Evolutionary conservation across 192 early-diverging fungal species (phyloP).

Genomic region (Backusella mclennaniae): DNA sequence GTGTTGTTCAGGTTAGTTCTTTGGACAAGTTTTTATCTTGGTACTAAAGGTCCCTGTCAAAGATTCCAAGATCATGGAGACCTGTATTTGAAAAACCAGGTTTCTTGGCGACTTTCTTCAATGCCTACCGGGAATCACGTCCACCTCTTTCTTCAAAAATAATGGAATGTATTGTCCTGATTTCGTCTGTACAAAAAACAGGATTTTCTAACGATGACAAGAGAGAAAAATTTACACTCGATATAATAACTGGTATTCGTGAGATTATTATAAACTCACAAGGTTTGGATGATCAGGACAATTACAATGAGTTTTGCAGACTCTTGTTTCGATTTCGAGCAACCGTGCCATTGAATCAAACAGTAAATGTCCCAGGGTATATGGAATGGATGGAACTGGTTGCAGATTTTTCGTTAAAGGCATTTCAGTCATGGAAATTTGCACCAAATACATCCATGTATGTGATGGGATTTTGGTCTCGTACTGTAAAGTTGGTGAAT

Average conservation of each 20-base stretch:
- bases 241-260: constrained; percentile 63
- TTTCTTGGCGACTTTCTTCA: constrained; percentile 74
- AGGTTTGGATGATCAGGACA: constrained; percentile 69
- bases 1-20: constrained; percentile 53
- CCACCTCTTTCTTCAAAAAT: constrained; percentile 60
- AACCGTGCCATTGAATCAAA: constrained; percentile 81
- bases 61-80: constrained; percentile 80
- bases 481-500: constrained; percentile 58
- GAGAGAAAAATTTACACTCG: constrained; percentile 61
- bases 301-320: constrained; percentile 83
- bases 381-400: constrained; percentile 61
- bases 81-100: constrained; percentile 62
- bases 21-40: background rate
- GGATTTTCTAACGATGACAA: constrained; percentile 73
- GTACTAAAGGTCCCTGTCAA: background rate
- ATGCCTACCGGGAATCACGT: constrained; percentile 56
- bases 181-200: constrained; percentile 80
- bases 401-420: constrained; percentile 60
- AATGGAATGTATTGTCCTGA: constrained; percentile 75
- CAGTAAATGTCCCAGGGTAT: constrained; percentile 68
- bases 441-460: constrained; percentile 69
- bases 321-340: constrained; percentile 78
- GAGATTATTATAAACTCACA: constrained; percentile 59
- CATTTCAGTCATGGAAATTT: constrained; percentile 61
- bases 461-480: constrained; percentile 85